Base-by-base conservation (phyloP, 257 asterid species). In the Fraxinus pennsylvanica region DNA sequence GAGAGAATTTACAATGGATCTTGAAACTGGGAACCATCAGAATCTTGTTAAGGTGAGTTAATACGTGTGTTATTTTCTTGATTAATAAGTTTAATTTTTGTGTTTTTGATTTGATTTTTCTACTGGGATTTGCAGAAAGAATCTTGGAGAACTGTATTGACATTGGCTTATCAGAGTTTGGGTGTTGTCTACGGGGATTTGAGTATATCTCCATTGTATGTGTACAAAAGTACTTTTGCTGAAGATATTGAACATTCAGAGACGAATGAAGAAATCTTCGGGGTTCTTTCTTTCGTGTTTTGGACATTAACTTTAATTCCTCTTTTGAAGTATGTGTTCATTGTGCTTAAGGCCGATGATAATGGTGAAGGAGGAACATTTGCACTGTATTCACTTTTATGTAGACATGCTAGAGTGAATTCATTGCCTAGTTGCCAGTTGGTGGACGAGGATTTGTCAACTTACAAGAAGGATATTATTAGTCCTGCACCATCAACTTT, bases 1-100 rank as follows among this genome's bases (percentile, higher is more conserved):
- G 86, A 86, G 83, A 78, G 87, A 87, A 80, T 74, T 74, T 81
- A 14, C 77, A 57, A 93, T 93, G 98, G 98, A 93, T 91, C 87
- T 83, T 71, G 91, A 87, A 72, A 65, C 80, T 14, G 84, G 89
- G 80, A 33, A 74, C 54, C 19, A 33, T 25, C 85, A 76, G 41
- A 81, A 85, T 79, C 81, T 21, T 77, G 72, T 78, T 0, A 85
- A 85, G 87, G 91, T 87, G 71, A 79, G 78, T 66, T 15, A 8
- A 9, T 43, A 17, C 4, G 39, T 50, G 59, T 41, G 22, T 74
- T 21, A 27, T 52, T 35, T 74, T 22, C 36, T 63, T 27, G 69
- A 63, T 63, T 63, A 63, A 25, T 63, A 63, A 1, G 14, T 61
- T 9, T 2, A 36, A 39, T 17, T 29, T 59, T 13, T 19, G 38